Evolutionary conservation across 441 rosid genomes (phyloP).

Genomic region (Arabidopsis hybrid): DNA sequence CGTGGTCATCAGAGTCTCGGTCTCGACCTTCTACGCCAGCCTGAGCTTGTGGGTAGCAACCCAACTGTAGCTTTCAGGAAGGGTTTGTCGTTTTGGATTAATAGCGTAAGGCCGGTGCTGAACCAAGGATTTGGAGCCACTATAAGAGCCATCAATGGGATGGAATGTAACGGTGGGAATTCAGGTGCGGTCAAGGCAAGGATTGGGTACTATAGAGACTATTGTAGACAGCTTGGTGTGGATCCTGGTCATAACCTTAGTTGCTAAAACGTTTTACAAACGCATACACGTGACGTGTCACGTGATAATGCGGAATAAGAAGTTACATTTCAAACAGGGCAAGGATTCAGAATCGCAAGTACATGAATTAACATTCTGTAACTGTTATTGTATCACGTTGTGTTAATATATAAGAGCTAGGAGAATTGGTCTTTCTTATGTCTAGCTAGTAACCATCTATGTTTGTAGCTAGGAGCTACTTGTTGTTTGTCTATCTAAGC

Average conservation of each 20-base stretch:
- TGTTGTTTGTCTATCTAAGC: not conserved
- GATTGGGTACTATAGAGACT: constrained; percentile 51
- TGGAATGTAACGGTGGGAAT: constrained; percentile 58
- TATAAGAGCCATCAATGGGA: constrained; percentile 58
- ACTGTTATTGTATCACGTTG: not conserved
- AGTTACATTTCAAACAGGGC: not conserved
- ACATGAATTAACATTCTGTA: too few species aligned
- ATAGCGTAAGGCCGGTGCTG: constrained; percentile 50
- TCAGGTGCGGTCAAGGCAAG: constrained; percentile 53
- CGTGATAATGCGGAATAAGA: constrained; percentile 9
- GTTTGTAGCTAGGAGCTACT: not conserved
- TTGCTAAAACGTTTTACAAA: not conserved
- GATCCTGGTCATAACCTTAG: constrained; percentile 59
- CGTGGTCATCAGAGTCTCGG: constrained; percentile 43
- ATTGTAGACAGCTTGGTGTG: constrained; percentile 65
- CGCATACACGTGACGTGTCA: not conserved
- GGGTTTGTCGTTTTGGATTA: constrained; percentile 66
- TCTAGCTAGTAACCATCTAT: not conserved
- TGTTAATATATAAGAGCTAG: not conserved
- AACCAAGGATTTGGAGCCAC: constrained; percentile 73
- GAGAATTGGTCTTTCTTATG: not conserved
- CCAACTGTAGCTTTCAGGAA: constrained; percentile 55
- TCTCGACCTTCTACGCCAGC: constrained; percentile 52
- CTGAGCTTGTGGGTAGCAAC: constrained; percentile 59
- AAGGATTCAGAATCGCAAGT: too few species aligned